These are phyloP conservation scores for Tilletia setariae DNA, from an alignment of 1,284 basidiomycete species.

Conservation along the genomic window DNA sequence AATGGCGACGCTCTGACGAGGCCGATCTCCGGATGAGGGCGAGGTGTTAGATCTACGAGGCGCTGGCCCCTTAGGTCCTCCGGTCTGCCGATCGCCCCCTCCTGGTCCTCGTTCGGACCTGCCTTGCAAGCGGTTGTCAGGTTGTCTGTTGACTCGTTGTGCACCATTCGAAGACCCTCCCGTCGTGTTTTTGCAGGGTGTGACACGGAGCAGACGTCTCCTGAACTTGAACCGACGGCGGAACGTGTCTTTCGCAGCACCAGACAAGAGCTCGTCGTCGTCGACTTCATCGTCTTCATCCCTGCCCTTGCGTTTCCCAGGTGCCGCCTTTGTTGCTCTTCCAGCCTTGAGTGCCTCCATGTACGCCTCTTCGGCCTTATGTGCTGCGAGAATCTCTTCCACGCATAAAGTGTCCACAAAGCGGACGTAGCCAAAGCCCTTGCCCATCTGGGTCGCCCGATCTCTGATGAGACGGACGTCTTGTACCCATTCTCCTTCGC, in stretches of 20 bases:
- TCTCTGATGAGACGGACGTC: constrained; percentile 85
- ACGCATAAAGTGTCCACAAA: constrained; percentile 66
- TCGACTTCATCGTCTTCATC: constrained; percentile 22
- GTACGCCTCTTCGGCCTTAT: constrained; percentile 46
- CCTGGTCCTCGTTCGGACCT: background rate
- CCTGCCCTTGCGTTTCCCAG: constrained; percentile 19
- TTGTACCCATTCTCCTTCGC: constrained; percentile 65
- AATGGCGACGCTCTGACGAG: background rate
- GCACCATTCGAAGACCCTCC: background rate
- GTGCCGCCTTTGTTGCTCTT: background rate
- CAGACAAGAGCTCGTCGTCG: constrained; percentile 20
- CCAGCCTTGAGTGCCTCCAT: constrained; percentile 25
- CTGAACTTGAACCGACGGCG: constrained; percentile 47
- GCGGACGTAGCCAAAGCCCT: constrained; percentile 92
- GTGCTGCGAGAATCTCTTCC: constrained; percentile 49
- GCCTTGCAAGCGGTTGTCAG: background rate
- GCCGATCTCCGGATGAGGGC: background rate
- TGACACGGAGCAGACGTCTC: constrained; percentile 42
- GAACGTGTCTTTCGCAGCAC: constrained; percentile 25
- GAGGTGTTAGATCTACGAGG: background rate
- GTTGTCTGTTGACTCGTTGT: background rate
- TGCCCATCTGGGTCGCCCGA: constrained; percentile 89
- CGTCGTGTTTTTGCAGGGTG: constrained; percentile 42
- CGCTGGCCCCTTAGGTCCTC: too few species aligned
- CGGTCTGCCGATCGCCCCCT: background rate